A percentile compares a stretch with the other conserved stretches of the same genome.
phyloP scores from a whole-genome alignment of 2,329 filamentous ascomycete species.

The Grosmannia clavigera region DNA sequence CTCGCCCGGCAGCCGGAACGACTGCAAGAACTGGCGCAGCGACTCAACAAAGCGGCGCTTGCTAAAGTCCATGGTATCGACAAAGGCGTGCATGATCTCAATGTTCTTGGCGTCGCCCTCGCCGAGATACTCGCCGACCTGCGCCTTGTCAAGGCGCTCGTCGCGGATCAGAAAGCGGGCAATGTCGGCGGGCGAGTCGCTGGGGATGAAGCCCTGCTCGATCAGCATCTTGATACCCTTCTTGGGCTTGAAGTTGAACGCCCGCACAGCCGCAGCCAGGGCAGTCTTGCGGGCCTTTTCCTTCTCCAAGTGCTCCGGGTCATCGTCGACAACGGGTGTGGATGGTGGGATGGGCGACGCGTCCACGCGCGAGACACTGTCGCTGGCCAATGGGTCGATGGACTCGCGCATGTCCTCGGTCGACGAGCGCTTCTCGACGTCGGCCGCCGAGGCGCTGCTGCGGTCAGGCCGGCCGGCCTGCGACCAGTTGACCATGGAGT shows the following conservation, averaged over 20 bases:
- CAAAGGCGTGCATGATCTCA: slow-evolving; percentile 96
- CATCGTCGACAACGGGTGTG: slow-evolving; percentile 55
- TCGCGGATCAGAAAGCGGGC: slow-evolving; percentile 71
- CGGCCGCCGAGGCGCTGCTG: slow-evolving; percentile 28
- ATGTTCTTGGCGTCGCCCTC: slow-evolving; percentile 91
- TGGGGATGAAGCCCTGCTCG: slow-evolving; percentile 76
- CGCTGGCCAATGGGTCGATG: slow-evolving; percentile 55
- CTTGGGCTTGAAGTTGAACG: slow-evolving; percentile 98
- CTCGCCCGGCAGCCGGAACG: slow-evolving; percentile 88
- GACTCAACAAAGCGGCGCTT: slow-evolving; percentile 89
- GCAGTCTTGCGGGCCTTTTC: slow-evolving; percentile 92
- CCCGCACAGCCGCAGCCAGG: slow-evolving; percentile 71
- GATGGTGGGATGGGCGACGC: slow-evolving; percentile 28
- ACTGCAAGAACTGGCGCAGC: slow-evolving; percentile 80
- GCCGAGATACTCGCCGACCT: slow-evolving; percentile 87
- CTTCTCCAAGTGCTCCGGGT: slow-evolving; percentile 86
- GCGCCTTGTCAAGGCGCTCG: slow-evolving; percentile 78
- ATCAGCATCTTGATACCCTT: slow-evolving; percentile 76
- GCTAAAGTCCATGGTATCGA: slow-evolving; percentile 86
- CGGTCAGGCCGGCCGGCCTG: slow-evolving; percentile 51
- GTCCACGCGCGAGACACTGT: slow-evolving; percentile 50
- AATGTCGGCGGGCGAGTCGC: slow-evolving; percentile 67
- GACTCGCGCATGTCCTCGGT: slow-evolving; percentile 52
- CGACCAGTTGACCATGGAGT: slow-evolving; percentile 89
- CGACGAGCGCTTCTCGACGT: slow-evolving; percentile 41